phyloP scores from a whole-genome alignment of 1,284 basidiomycete species.

The Apiotrichum laibachii region DNA sequence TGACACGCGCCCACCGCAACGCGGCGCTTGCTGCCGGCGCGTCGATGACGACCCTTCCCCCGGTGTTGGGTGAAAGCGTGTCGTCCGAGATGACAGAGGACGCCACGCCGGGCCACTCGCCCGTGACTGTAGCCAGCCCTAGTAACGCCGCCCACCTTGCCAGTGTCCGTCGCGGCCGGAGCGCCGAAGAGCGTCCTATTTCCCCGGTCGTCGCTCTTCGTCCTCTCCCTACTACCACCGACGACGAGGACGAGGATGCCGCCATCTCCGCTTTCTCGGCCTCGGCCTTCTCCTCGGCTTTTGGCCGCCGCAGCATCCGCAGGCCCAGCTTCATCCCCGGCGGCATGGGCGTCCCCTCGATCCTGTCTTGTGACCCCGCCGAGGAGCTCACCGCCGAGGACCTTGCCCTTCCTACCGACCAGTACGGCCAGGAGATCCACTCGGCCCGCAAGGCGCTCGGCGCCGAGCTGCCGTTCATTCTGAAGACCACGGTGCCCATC shows the following conservation, averaged over 20 bases:
- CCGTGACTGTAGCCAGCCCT: not conserved
- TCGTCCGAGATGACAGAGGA: slow-evolving; percentile 16
- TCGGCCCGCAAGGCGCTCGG: slow-evolving; percentile 8
- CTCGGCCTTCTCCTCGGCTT: not conserved
- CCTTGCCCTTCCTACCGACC: slow-evolving; percentile 43
- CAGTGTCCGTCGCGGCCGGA: slow-evolving; percentile 11
- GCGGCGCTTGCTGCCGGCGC: slow-evolving; percentile 19
- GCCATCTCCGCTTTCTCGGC: slow-evolving; percentile 6
- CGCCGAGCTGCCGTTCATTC: slow-evolving; percentile 44
- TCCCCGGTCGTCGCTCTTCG: slow-evolving; percentile 15
- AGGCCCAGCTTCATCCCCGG: slow-evolving; percentile 8
- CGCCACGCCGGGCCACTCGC: not conserved
- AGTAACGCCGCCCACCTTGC: not conserved
- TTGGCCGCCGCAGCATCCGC: too few relatives aligned
- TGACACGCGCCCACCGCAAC: slow-evolving; percentile 16
- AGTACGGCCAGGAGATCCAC: slow-evolving; percentile 17
- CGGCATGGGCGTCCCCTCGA: slow-evolving; percentile 1
- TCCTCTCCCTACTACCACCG: slow-evolving; percentile 1
- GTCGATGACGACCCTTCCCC: slow-evolving; percentile 6
- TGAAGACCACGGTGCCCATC: slow-evolving; percentile 41
- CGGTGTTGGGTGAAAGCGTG: slow-evolving; percentile 2
- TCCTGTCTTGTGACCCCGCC: slow-evolving; percentile 39
- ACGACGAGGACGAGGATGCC: slow-evolving; percentile 12
- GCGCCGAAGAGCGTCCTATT: slow-evolving; percentile 16
- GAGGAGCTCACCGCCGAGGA: slow-evolving; percentile 47